Percentiles rank a stretch among this genome's conserved stretches.
Conservation (phyloP, 2,329 filamentous ascomycete genomes). For the Fusarium citri region DNA sequence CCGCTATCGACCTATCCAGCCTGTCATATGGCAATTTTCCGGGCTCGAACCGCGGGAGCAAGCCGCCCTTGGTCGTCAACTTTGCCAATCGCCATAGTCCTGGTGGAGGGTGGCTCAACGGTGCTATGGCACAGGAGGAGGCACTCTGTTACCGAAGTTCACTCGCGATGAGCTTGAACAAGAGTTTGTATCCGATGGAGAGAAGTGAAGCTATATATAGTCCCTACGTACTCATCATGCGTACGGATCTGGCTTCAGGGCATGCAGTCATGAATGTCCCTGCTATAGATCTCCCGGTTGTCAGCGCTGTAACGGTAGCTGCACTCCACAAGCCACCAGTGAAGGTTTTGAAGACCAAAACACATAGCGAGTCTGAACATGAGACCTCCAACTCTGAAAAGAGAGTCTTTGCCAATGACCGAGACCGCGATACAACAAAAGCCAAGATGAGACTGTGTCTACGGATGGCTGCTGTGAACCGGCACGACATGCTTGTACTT, state of each 20-base stretch:
- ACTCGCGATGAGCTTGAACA: fast-evolving
- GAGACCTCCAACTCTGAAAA: not conserved
- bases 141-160: not conserved
- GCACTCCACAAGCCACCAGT: not conserved
- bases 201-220: not conserved
- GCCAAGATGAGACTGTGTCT: not conserved
- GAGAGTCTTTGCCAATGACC: not conserved
- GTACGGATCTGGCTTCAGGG: not conserved
- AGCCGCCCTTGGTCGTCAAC: not conserved
- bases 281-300: not conserved
- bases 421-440: not conserved
- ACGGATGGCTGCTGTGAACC: not conserved
- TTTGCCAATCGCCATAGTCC: not conserved
- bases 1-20: not conserved
- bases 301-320: not conserved
- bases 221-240: not conserved
- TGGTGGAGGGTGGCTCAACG: not conserved
- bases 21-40: not conserved
- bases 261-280: not conserved
- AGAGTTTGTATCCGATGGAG: not conserved
- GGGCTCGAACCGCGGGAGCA: not conserved
- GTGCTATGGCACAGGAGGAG: not conserved
- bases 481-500: not conserved
- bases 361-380: too few relatives aligned
- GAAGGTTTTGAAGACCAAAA: fast-evolving